Conservation (phyloP, 148 eudicot genomes). For the Amaranthus cruentus region DNA sequence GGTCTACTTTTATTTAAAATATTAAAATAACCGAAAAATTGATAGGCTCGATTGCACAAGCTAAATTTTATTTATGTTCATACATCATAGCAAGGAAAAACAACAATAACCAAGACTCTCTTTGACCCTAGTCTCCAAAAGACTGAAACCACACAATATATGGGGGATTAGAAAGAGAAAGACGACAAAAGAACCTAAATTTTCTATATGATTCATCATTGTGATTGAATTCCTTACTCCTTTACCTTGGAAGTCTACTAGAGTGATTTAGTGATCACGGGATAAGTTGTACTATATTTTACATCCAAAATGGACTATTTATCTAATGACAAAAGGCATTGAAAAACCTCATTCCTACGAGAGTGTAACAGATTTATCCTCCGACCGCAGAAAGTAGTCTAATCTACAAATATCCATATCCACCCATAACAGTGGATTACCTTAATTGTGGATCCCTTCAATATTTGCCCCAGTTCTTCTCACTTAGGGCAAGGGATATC, state of each 20-base stretch:
- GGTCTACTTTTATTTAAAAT: no score
- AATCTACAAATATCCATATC: not conserved
- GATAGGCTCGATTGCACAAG: not conserved
- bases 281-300: not conserved
- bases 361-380: not conserved
- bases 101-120: not conserved
- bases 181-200: not conserved
- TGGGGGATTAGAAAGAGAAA: not conserved
- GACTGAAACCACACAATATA: not conserved
- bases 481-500: conserved; percentile 2
- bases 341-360: not conserved
- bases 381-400: not conserved
- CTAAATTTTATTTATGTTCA: not conserved
- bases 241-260: not conserved
- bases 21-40: no score
- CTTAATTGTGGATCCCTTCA: conserved; percentile 5
- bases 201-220: not conserved
- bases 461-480: not conserved
- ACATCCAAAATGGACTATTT: not conserved
- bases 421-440: conserved; percentile 10
- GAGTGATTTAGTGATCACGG: no score
- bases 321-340: not conserved
- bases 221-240: not conserved
- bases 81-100: not conserved
- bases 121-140: not conserved